These are phyloP conservation scores for Sclerotinia borealis DNA, from an alignment of 2,329 filamentous ascomycete species.

Conservation along the genomic window DNA sequence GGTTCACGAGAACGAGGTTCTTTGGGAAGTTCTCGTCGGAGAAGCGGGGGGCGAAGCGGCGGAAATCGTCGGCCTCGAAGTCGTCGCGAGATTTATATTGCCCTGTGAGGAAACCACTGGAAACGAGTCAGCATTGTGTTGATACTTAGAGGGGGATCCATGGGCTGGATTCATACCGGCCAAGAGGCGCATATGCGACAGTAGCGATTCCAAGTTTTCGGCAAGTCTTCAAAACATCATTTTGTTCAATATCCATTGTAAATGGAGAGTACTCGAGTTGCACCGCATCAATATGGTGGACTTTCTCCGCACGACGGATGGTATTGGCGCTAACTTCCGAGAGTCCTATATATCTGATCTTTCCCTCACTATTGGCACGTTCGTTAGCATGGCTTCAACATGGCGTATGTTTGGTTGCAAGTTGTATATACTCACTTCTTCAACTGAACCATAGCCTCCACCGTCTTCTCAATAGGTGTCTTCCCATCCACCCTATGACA, in stretches of 20 bases:
- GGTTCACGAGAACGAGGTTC: conserved; percentile 43
- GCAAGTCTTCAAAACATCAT: conserved; percentile 46
- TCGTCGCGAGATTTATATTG: conserved; percentile 41
- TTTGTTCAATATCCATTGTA: conserved; percentile 52
- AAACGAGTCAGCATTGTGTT: neutral
- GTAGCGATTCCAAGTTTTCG: conserved; percentile 51
- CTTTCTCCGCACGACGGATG: conserved; percentile 44
- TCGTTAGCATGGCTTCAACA: conserved; percentile 11
- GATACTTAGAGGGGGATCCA: neutral
- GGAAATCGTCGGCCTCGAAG: conserved; percentile 43
- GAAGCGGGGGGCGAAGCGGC: conserved; percentile 41
- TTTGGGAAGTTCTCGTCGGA: conserved; percentile 44
- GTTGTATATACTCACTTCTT: conserved; percentile 25
- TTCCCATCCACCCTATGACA: conserved; percentile 33
- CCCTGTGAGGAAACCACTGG: conserved; percentile 48
- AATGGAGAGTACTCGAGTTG: conserved; percentile 52
- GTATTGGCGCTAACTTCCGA: conserved; percentile 45
- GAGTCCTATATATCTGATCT: conserved; percentile 52
- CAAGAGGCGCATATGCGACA: conserved; percentile 54
- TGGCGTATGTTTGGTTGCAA: neutral
- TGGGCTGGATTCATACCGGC: conserved; percentile 27
- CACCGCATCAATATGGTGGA: conserved; percentile 44
- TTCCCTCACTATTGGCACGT: conserved; percentile 37
- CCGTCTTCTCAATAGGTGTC: conserved; percentile 40
- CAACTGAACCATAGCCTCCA: conserved; percentile 37